phyloP scores from a whole-genome alignment of 176 grass and related monocot genomes.

The Bothriochloa decipiens region DNA sequence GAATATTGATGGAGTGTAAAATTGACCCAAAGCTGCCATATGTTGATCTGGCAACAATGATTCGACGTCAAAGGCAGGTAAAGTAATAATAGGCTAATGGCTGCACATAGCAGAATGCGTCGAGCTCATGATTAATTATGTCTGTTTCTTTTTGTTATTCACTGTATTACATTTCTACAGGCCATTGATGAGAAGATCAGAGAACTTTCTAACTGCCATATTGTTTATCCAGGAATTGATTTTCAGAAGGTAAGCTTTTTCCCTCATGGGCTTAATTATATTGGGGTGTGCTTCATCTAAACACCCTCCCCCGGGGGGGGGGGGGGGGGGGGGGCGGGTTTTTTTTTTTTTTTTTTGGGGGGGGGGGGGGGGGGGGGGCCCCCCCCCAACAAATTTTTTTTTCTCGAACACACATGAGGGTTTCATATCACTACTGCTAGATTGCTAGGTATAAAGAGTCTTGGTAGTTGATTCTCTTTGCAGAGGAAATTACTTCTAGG shows the following conservation, averaged over 20 bases:
- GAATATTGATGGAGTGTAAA: constrained; percentile 98
- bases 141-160: not conserved
- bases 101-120: constrained; percentile 2
- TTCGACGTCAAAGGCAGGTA: constrained; percentile 97
- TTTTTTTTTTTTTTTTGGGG: too few species aligned
- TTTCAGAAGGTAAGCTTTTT: constrained; percentile 86
- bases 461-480: not conserved
- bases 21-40: constrained; percentile 92
- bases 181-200: constrained; percentile 99
- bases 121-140: not conserved
- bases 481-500: not conserved
- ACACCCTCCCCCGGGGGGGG: too few species aligned
- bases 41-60: constrained; percentile 97
- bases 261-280: not conserved
- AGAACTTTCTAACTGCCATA: constrained; percentile 98
- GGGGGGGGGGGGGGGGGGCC: too few species aligned
- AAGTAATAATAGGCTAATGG: constrained; percentile 26
- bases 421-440: not conserved
- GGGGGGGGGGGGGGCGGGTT: too few species aligned
- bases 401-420: too few species aligned
- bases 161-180: constrained; percentile 51
- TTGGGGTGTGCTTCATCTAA: constrained; percentile 9
- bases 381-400: too few species aligned
- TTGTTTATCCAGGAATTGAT: constrained; percentile 95
- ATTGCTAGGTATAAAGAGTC: not conserved